Base-by-base conservation (phyloP, 495 filamentous ascomycete species). In the Pyronema omphalodes region DNA sequence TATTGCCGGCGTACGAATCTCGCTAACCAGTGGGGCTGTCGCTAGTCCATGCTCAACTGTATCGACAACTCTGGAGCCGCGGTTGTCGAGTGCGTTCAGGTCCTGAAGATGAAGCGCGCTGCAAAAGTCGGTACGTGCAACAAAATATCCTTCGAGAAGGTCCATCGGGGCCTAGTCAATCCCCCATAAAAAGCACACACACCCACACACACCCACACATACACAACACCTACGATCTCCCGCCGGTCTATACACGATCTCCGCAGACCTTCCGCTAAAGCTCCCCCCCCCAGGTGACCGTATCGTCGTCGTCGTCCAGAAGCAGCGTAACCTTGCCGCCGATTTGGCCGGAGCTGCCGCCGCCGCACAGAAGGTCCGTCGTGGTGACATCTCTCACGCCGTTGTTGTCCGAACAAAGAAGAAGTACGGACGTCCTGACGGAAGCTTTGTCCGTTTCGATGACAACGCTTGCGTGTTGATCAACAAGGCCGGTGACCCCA, bases 61-160 rank as follows among this genome's bases (percentile, higher is more conserved):
- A 95, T 99, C 79, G 93, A 99, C 82, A 99, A 99, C 76, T 95
- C 93, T 48, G 93, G 93, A 66, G 93, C 93, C 62, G 88, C 93
- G 55, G 71, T 99, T 60, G 93, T 96, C 71, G 93, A 99, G 71
- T 99, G 93, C 71, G 83, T 84, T 64, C 80, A 85, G 66, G 84
- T 96, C 45, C 69, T 96, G 60, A 84, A 83, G 66, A 89, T 89
- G 77, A 93, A 94, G 71, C 74, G 82, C 54, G 75, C 81, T 56
- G 93, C 91, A 46, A 85, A 81, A 53, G 86, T 99, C 66, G 93
- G 93, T 96, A 75, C 60, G 77, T 65, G 36, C 56, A 34, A 11
- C 18, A 23, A 8, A 3, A 35, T 35, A 9, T 9, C 44, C 11
- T 18, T 37, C 18, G 23, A 29, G 23, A 29, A 29, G 23, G 5